phyloP scores from a whole-genome alignment of 2,329 filamentous ascomycete genomes.

The Ceratocystis cubensis region DNA sequence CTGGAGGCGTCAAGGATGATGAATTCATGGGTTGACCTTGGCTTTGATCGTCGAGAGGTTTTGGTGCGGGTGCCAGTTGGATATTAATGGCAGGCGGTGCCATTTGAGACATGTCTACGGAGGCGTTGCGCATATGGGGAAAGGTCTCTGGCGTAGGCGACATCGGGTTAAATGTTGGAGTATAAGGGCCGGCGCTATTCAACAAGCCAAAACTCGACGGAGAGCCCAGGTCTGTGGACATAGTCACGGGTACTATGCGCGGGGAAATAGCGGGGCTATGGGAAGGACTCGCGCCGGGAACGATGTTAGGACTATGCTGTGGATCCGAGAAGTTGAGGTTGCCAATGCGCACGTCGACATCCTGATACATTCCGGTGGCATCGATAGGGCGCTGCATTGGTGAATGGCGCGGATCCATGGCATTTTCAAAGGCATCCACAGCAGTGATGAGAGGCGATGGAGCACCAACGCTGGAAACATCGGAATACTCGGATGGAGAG shows the following conservation, averaged over 20 bases:
- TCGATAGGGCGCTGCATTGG: constrained; percentile 69
- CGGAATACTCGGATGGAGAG: constrained; percentile 80
- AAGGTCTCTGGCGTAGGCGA: constrained; percentile 35
- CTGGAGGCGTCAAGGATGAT: constrained; percentile 67
- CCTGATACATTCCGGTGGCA: constrained; percentile 36
- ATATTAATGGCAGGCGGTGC: constrained; percentile 91
- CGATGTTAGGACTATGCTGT: constrained; percentile 45
- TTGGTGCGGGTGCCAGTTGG: constrained; percentile 63
- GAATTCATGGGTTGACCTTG: constrained; percentile 46
- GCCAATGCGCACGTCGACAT: constrained; percentile 43
- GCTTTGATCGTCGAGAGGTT: constrained; percentile 28
- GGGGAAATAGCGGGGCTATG: constrained; percentile 58
- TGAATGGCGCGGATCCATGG: constrained; percentile 52
- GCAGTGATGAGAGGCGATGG: constrained; percentile 65
- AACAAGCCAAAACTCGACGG: constrained; percentile 14
- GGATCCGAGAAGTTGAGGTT: constrained; percentile 68
- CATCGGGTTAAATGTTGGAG: constrained; percentile 12
- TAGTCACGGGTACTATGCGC: constrained; percentile 41
- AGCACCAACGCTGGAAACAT: constrained; percentile 68
- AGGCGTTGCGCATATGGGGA: constrained; percentile 35
- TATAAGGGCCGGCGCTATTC: constrained; percentile 8
- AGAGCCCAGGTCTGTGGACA: constrained; percentile 17
- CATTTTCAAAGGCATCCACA: constrained; percentile 60
- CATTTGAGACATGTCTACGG: constrained; percentile 62
- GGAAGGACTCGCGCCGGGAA: constrained; percentile 67